Evolutionary conservation across 2,329 filamentous ascomycete species (phyloP).

Genomic region (Rutstroemia sp.): DNA sequence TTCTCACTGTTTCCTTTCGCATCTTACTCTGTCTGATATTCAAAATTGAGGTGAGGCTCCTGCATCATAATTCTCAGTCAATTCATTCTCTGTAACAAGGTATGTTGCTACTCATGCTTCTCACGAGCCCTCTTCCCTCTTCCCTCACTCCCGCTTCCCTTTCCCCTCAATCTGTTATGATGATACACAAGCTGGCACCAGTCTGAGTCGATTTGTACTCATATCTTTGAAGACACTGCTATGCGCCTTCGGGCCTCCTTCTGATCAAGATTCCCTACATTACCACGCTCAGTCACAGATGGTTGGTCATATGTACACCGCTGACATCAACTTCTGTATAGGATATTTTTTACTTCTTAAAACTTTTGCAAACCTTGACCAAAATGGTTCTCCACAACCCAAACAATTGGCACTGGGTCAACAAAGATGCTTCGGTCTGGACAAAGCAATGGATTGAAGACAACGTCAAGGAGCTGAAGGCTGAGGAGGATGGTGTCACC

Average conservation of each 20-base stretch:
- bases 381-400: constrained; percentile 98
- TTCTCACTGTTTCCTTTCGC: not conserved
- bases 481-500: constrained; percentile 72
- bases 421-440: constrained; percentile 91
- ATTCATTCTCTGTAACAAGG: constrained; percentile 3
- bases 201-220: constrained; percentile 66
- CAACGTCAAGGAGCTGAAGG: constrained; percentile 66
- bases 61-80: not conserved
- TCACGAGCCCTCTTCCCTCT: not conserved
- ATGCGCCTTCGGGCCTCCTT: constrained; percentile 21
- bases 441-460: constrained; percentile 76
- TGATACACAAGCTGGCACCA: constrained; percentile 65
- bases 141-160: not conserved
- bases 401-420: constrained; percentile 99
- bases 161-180: constrained; percentile 33
- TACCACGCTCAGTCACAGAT: not conserved
- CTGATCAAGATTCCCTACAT: constrained; percentile 12
- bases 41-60: not conserved
- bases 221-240: constrained; percentile 56
- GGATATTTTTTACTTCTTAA: not conserved
- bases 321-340: constrained; percentile 1
- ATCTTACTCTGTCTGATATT: not conserved
- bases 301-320: not conserved
- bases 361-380: constrained; percentile 15
- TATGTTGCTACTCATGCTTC: not conserved